phyloP scores from a whole-genome alignment of 2,329 filamentous ascomycete genomes.

The Metarhizium robertsii region DNA sequence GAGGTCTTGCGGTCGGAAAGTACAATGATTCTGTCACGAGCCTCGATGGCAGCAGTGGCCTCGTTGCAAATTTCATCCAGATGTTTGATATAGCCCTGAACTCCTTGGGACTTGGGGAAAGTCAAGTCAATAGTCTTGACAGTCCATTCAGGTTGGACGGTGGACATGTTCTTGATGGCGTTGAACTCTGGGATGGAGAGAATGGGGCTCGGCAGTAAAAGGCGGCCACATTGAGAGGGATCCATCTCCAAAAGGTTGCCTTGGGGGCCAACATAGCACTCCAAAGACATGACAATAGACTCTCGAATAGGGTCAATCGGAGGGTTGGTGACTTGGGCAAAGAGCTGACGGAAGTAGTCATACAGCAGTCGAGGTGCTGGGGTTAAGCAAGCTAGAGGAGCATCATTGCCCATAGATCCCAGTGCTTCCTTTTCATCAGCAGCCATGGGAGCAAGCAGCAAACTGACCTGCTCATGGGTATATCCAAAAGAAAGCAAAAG shows the following conservation, averaged over 20 bases:
- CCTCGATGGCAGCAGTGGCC: slow-evolving; percentile 73
- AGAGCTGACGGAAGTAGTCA: slow-evolving; percentile 96
- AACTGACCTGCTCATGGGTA: slow-evolving; percentile 87
- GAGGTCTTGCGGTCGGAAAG: slow-evolving; percentile 83
- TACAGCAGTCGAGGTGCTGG: slow-evolving; percentile 80
- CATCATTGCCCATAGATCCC: slow-evolving; percentile 97
- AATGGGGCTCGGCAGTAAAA: slow-evolving; percentile 81
- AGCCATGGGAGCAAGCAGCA: slow-evolving; percentile 90
- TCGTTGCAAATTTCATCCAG: slow-evolving; percentile 83
- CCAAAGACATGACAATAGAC: slow-evolving; percentile 95
- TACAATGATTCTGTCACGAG: slow-evolving; percentile 75
- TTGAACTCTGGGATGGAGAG: slow-evolving; percentile 88
- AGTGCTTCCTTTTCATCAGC: slow-evolving; percentile 95
- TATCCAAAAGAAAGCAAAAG: slow-evolving; percentile 83
- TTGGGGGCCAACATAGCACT: slow-evolving; percentile 93
- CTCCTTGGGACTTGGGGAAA: slow-evolving; percentile 77
- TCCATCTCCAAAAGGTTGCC: slow-evolving; percentile 95
- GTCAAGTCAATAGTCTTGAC: slow-evolving; percentile 88
- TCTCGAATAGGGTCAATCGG: slow-evolving; percentile 96
- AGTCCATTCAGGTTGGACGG: slow-evolving; percentile 69
- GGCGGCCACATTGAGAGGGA: slow-evolving; percentile 73
- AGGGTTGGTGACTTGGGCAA: slow-evolving; percentile 95
- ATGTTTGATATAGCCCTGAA: slow-evolving; percentile 76
- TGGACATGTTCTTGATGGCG: slow-evolving; percentile 67
- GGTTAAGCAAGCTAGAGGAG: slow-evolving; percentile 84